A percentile compares a stretch with the other conserved stretches of the same genome.
These are phyloP conservation scores for Tremellales sp. DNA, from an alignment of 1,284 basidiomycete species.

Conservation along the genomic window DNA sequence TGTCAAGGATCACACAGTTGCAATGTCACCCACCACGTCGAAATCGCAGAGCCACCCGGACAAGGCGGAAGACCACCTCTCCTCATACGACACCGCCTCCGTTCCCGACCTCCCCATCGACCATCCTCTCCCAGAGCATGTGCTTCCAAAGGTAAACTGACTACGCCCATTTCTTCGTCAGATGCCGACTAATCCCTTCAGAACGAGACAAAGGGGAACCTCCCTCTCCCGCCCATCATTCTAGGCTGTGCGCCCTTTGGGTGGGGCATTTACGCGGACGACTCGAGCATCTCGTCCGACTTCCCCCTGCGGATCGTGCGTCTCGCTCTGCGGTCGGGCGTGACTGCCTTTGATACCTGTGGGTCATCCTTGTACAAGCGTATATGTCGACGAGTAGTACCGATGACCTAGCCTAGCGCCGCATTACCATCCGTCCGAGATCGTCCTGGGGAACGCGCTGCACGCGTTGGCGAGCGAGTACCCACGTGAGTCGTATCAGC, in stretches of 20 bases:
- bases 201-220: background rate
- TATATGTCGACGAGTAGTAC: too few relatives aligned
- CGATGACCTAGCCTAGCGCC: constrained; percentile 38
- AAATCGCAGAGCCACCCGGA: constrained; percentile 32
- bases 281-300: constrained; percentile 58
- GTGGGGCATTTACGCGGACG: constrained; percentile 62
- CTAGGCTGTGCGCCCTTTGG: constrained; percentile 72
- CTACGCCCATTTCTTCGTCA: background rate
- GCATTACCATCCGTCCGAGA: constrained; percentile 87
- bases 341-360: constrained; percentile 82
- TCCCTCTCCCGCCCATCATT: constrained; percentile 55
- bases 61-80: constrained; percentile 30
- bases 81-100: constrained; percentile 10
- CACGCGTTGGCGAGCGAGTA: constrained; percentile 62
- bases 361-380: constrained; percentile 12
- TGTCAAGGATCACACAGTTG: background rate
- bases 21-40: background rate
- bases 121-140: constrained; percentile 16
- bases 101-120: constrained; percentile 24
- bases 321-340: constrained; percentile 78
- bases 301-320: constrained; percentile 68
- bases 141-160: constrained; percentile 18
- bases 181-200: background rate
- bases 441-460: constrained; percentile 74
- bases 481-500: constrained; percentile 71